Conservation (phyloP, 2,329 filamentous ascomycete species). For the Trichoderma sp. region DNA sequence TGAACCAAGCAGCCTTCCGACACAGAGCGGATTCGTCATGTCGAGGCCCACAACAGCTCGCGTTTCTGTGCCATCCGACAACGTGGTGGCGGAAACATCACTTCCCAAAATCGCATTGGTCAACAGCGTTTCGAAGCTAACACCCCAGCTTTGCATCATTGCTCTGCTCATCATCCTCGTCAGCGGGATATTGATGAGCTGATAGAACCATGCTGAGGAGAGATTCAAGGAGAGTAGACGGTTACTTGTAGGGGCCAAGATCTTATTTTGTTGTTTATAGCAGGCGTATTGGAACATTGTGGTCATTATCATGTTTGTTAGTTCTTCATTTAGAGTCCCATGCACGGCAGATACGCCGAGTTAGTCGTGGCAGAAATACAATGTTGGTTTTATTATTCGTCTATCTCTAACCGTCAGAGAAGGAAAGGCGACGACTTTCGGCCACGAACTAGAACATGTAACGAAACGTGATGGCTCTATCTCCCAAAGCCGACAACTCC, state of each 20-base stretch:
- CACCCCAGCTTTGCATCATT: not conserved
- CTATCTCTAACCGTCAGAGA: not conserved
- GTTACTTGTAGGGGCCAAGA: slow-evolving; percentile 6
- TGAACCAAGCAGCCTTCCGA: not conserved
- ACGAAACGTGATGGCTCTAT: slow-evolving; percentile 60
- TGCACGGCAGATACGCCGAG: not conserved
- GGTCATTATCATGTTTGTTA: slow-evolving; percentile 24
- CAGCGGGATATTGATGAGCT: not conserved
- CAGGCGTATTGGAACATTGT: slow-evolving; percentile 22
- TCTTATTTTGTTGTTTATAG: slow-evolving; percentile 24
- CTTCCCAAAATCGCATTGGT: not conserved
- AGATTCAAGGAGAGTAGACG: not conserved
- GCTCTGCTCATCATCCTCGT: not conserved
- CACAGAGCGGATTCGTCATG: not conserved
- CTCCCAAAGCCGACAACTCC: slow-evolving; percentile 58
- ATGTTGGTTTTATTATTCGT: not conserved
- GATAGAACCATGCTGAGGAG: not conserved
- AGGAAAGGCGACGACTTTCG: not conserved
- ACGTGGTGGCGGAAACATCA: not conserved
- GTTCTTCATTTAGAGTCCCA: slow-evolving; percentile 24
- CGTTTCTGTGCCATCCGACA: not conserved
- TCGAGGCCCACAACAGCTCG: not conserved
- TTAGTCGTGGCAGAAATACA: slow-evolving; percentile 15
- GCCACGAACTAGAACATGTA: slow-evolving; percentile 50
- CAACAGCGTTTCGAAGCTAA: not conserved